phyloP scores from a whole-genome alignment of 2,329 filamentous ascomycete genomes.

The Aspergillus felis region DNA sequence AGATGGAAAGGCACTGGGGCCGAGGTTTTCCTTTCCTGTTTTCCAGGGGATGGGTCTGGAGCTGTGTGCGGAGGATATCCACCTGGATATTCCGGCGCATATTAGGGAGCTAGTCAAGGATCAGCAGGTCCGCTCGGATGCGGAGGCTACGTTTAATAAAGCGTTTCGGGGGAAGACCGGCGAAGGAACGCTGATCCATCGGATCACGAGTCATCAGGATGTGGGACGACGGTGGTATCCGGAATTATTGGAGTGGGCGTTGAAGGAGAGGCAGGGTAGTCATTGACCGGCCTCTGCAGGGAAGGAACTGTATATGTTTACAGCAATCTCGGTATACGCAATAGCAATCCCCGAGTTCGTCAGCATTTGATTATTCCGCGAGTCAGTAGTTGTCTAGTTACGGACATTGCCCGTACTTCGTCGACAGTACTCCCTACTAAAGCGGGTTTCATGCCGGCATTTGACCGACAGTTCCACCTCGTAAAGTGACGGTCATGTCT shows the following conservation, averaged over 20 bases:
- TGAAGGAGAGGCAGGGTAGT: conserved; percentile 18
- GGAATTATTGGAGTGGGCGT: conserved; percentile 26
- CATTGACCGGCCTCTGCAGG: too few species aligned
- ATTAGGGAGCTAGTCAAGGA: conserved; percentile 28
- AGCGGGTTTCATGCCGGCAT: not conserved
- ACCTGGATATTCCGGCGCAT: conserved; percentile 27
- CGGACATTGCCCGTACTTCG: too few species aligned
- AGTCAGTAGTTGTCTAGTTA: too few species aligned
- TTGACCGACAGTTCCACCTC: not conserved
- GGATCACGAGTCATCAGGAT: conserved; percentile 36
- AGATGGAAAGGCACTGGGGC: conserved; percentile 21
- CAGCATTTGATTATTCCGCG: too few species aligned
- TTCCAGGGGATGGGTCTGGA: conserved; percentile 36
- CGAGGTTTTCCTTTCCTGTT: conserved; percentile 34
- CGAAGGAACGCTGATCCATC: conserved; percentile 32
- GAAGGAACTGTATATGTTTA: too few species aligned
- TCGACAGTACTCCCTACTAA: too few species aligned
- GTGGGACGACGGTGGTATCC: conserved; percentile 36
- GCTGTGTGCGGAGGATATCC: conserved; percentile 26
- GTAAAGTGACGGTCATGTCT: not conserved
- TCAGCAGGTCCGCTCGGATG: conserved; percentile 32
- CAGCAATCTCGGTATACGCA: too few species aligned
- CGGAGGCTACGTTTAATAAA: conserved; percentile 34
- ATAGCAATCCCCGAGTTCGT: too few species aligned
- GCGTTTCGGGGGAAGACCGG: conserved; percentile 30